Evolutionary conservation across 495 filamentous ascomycete species (phyloP), one percentile per base, ranked within the genome.

Genomic region (Tricharina praecox): DNA sequence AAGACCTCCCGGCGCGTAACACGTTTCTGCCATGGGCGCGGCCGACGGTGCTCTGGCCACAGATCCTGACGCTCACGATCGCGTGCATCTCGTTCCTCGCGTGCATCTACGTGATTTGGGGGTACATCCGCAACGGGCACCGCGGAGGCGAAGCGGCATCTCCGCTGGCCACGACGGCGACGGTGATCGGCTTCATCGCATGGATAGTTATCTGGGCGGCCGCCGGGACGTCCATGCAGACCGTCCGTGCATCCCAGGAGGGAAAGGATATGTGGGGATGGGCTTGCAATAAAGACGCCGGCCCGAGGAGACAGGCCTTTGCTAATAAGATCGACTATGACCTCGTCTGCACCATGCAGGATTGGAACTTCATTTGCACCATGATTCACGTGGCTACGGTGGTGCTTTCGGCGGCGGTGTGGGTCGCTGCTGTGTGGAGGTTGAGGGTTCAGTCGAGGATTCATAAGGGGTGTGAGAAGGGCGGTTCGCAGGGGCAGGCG

Each of bases 361-460:
- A 43, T 43, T 43, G 39, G 39, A 43, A 43, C 18, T 43, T 43
- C 18, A 16, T 43, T 25, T 43, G 39, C 25, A 21, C 39, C 8
- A 43, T 43, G 4, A 43, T 43, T 23, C 18, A 43, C 7, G 39
- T 43, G 20, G 39, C 5, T 28, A 28, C 39, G 39, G 21, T 23
- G 10, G 7, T 23, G 7, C 11, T 43, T 8, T 23, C 39, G 20
- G 39, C 39, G 20, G 39, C 39, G 20, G 39, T 43, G 10, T 43
- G 39, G 39, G 39, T 13, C 11, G 10, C 16, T 23, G 21, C 39
- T 10, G 4, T 37, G 7, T 37, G 34, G 34, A 37, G 39, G 10
- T 7, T 43, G 10, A 25, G 39, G 10, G 39, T 28, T 4, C 4
- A 21, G 39, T 5, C 5, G 39, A 43, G 24, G 39, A 28, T 39